Base-by-base conservation (phyloP, 1,284 basidiomycete species). In the Mycosarcoma mackinlayi region DNA sequence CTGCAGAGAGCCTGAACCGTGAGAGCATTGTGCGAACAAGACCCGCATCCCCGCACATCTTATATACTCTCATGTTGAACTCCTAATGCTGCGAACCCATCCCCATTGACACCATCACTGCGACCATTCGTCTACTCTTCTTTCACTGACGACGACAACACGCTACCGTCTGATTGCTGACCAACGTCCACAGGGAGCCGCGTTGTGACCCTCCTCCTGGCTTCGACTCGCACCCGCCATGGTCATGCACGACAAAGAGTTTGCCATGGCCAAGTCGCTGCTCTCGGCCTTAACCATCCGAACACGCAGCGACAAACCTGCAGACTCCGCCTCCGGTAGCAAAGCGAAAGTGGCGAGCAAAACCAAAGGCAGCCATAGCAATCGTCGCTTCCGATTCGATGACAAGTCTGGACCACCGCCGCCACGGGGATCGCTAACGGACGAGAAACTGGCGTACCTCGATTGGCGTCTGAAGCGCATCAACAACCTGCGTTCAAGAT, bases 401-500 rank as follows among this genome's bases (percentile, higher is more conserved):
- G 66, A 69, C 49, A 69, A 69, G 57, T 52, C 60, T 2, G 69
- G 69, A 1, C 64, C 64, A 6, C 47, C 64, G 10, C 60, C 69
- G 24, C 69, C 69, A 21, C 55, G 64, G 21, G 69, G 69, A 21
- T 64, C 69, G 21, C 53, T 73, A 34, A 73, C 63, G 13, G 16
- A 14, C 37, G 69, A 73, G 3, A 73, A 73, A 64, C 69, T 73
- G 19, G 46, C 60, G 14, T 73, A 73, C 54, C 69, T 73, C 46
- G 69, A 73, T 34, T 73, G 69, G 69, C 60, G 69, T 21, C 50
- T 73, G 30, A 53, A 60, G 44, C 60, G 65, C n/a, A 73, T 73
- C 57, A 67, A 64, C 34, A 25, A 52, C 6, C 42, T 59, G 3
- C 59, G 69, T 24, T 49, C 44, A 14, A 47, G 50, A 34, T 72